phyloP scores from a whole-genome alignment of 2,329 filamentous ascomycete species.

The Penicillium sp. region DNA sequence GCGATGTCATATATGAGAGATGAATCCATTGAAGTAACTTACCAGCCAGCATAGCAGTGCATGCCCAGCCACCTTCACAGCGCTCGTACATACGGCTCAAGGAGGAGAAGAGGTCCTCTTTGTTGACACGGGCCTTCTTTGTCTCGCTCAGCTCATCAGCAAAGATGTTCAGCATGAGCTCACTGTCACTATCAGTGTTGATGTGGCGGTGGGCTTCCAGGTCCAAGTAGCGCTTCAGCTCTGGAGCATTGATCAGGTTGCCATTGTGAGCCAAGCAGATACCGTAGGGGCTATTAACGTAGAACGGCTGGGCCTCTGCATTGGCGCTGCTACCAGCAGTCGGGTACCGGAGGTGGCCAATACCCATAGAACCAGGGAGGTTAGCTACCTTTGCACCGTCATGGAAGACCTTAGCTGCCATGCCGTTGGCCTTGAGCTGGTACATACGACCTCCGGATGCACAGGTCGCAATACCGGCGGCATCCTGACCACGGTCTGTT shows the following conservation, averaged over 20 bases:
- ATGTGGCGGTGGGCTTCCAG: slow-evolving; percentile 79
- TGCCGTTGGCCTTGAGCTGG: slow-evolving; percentile 87
- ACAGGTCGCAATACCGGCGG: slow-evolving; percentile 78
- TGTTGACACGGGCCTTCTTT: slow-evolving; percentile 77
- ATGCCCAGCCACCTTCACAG: slow-evolving; percentile 76
- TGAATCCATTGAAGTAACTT: slow-evolving; percentile 16
- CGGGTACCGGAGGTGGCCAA: slow-evolving; percentile 85
- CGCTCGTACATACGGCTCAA: slow-evolving; percentile 71
- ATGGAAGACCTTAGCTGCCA: slow-evolving; percentile 81
- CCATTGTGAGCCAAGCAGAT: slow-evolving; percentile 83
- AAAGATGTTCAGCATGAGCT: slow-evolving; percentile 86
- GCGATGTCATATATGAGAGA: not conserved
- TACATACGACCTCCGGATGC: slow-evolving; percentile 76
- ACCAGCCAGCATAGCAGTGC: slow-evolving; percentile 78
- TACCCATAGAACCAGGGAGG: slow-evolving; percentile 81
- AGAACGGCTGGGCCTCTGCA: slow-evolving; percentile 89
- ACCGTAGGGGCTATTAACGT: slow-evolving; percentile 83
- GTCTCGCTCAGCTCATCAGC: slow-evolving; percentile 79
- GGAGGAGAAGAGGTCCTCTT: slow-evolving; percentile 73
- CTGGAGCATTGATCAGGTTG: slow-evolving; percentile 78
- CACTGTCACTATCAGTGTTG: slow-evolving; percentile 87
- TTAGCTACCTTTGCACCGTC: slow-evolving; percentile 73
- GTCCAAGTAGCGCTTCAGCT: slow-evolving; percentile 72
- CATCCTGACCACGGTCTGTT: slow-evolving; percentile 76
- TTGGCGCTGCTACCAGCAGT: slow-evolving; percentile 83